Conservation (phyloP, 73 alveolate species). For the Urostyla sp. region DNA sequence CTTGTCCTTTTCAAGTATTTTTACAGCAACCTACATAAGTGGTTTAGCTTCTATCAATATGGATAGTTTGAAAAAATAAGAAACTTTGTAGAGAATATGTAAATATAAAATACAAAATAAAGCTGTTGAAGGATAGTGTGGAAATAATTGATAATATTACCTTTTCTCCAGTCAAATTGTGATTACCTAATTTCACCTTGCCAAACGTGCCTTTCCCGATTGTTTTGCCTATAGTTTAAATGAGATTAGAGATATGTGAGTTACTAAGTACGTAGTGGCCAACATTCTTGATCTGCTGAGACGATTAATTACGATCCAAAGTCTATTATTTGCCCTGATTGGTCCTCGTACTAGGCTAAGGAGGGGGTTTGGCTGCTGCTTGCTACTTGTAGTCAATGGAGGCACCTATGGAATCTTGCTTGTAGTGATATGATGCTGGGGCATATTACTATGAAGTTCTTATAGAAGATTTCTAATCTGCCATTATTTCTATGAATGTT, state of each 20-base stretch:
- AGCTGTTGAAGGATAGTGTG: too few species aligned
- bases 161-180: conserved; percentile 86
- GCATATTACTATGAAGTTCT: too few species aligned
- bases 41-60: too few species aligned
- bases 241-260: conserved; percentile 26
- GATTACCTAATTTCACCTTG: conserved; percentile 90
- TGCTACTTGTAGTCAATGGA: too few species aligned
- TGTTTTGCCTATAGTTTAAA: conserved; percentile 76
- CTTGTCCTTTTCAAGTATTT: conserved; percentile 77
- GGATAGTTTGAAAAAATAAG: too few species aligned
- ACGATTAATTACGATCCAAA: conserved; percentile 7
- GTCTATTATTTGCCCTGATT: background rate
- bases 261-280: conserved; percentile 63
- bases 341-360: conserved; percentile 9
- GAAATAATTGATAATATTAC: conserved; percentile 12
- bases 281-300: conserved; percentile 29
- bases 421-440: too few species aligned
- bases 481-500: too few species aligned
- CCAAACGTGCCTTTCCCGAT: conserved; percentile 96
- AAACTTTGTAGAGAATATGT: too few species aligned
- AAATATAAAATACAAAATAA: background rate
- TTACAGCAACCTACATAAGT: conserved; percentile 77
- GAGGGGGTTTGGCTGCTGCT: conserved; percentile 43
- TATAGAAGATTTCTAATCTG: too few species aligned
- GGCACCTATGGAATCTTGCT: too few species aligned